phyloP scores from a whole-genome alignment of 495 filamentous ascomycete genomes.

The Cercophora newfieldiana region DNA sequence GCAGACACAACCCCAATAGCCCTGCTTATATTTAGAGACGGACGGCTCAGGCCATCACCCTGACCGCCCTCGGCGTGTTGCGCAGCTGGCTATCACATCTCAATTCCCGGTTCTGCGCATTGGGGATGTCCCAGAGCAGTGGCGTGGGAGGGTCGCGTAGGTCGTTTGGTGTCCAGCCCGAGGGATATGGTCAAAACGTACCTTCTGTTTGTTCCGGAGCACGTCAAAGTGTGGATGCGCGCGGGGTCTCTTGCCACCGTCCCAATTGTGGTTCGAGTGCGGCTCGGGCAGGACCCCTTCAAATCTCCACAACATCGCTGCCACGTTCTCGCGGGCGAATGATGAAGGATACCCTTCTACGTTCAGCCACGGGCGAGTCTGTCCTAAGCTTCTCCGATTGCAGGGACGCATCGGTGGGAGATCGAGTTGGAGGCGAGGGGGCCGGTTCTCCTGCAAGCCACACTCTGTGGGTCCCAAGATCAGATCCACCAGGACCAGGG shows the following conservation, averaged over 20 bases:
- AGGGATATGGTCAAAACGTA: background rate
- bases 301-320: background rate
- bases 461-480: background rate
- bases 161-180: background rate
- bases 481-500: background rate
- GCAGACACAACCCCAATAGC: conserved; percentile 5
- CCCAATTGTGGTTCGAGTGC: background rate
- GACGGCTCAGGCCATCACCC: background rate
- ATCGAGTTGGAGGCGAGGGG: background rate
- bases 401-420: background rate
- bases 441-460: background rate
- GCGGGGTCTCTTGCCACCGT: background rate
- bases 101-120: too few species aligned
- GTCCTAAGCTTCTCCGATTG: background rate
- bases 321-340: background rate
- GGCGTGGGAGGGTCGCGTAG: background rate
- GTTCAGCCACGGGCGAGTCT: background rate
- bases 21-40: conserved; percentile 10
- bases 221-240: background rate
- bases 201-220: too few species aligned
- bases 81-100: background rate
- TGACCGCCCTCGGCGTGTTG: background rate
- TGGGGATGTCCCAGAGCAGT: background rate
- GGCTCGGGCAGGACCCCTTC: background rate
- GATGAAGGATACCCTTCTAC: background rate